Evolutionary conservation across 257 asterid species (phyloP), one percentile per base, ranked within the genome.

Genomic region (Gentiana dahurica): DNA sequence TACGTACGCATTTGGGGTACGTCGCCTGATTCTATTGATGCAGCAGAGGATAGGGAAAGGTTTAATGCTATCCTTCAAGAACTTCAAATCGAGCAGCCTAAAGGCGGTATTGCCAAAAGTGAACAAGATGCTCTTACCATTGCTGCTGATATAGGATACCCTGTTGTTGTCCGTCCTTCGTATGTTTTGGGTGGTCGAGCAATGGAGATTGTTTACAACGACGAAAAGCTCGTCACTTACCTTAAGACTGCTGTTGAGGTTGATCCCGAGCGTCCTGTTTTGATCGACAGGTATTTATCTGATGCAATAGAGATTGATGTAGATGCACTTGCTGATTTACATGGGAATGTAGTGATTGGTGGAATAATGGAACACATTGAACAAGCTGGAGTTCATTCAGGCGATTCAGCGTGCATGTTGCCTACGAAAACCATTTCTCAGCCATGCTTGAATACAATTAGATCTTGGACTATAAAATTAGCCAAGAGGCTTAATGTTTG

Each of bases 341-440:
- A 85, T 7, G 99, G 95, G 5, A 80, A 88, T 57, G 99, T 92
- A 5, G 99, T 92, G 65, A 88, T 92, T 33, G 99, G 99, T 51
- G 99, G 97, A 59, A 92, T 92, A 69, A 92, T 92, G 99, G 99
- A 92, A 84, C 99, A 92, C 66, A 86, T 92, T 12, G 97, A 92
- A 71, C 97, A 88, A 68, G 99, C 99, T 0, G 99, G 95, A 12
- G 91, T 88, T 65, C 99, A 92, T 57, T 92, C 97, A 0, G 99
- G 97, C 15, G 99, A 92, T 58, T 92, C 97, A 0, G 99, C 99
- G 1, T 92, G 99, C 79, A 83, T 88, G 95, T 72, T 92, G 51
- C 99, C 99, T 3, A 88, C 99, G 1, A 70, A 82, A 75, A 83
- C 99, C 0, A 62, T 92, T 32, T 80, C 99, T 0, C 9, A 68